Conservation (phyloP, 148 eudicot genomes). For the Spergularia bocconei region DNA sequence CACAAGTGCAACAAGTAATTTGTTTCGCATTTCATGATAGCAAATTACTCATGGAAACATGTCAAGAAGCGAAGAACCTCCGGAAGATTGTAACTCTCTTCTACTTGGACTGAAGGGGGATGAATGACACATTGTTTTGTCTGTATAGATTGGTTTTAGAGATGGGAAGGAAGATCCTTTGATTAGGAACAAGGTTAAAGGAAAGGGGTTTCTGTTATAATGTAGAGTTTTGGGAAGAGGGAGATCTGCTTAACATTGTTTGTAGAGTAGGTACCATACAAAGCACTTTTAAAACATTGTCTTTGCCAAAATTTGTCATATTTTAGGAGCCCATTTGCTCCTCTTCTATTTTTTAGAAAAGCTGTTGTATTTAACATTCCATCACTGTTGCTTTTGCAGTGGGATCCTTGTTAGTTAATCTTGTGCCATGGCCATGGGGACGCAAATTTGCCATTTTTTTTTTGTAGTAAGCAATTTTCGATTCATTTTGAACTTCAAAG, state of each 20-base stretch:
- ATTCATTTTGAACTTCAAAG: too few species aligned
- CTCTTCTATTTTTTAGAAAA: conserved; percentile 20
- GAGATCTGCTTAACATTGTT: conserved; percentile 21
- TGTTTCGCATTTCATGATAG: conserved; percentile 99
- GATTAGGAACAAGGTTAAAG: not conserved
- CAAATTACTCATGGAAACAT: conserved; percentile 92
- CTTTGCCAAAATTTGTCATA: conserved; percentile 13
- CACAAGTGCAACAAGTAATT: conserved; percentile 92
- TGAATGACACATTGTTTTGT: not conserved
- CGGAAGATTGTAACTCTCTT: conserved; percentile 95
- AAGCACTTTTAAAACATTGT: conserved; percentile 1
- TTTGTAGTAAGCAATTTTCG: too few species aligned
- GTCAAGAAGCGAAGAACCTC: conserved; percentile 95
- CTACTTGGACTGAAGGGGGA: conserved; percentile 58
- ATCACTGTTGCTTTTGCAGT: not conserved
- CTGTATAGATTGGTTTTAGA: conserved; percentile 21
- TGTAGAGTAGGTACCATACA: conserved; percentile 18
- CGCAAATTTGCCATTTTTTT: too few species aligned
- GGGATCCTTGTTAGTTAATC: not conserved
- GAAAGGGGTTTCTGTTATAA: not conserved
- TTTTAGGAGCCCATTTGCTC: conserved; percentile 40
- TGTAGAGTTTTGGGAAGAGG: not conserved
- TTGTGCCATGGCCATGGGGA: too few species aligned
- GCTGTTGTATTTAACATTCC: not conserved
- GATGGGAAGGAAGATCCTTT: not conserved